Conservation (phyloP, 495 filamentous ascomycete species). For the Penicillium samsonianum region DNA sequence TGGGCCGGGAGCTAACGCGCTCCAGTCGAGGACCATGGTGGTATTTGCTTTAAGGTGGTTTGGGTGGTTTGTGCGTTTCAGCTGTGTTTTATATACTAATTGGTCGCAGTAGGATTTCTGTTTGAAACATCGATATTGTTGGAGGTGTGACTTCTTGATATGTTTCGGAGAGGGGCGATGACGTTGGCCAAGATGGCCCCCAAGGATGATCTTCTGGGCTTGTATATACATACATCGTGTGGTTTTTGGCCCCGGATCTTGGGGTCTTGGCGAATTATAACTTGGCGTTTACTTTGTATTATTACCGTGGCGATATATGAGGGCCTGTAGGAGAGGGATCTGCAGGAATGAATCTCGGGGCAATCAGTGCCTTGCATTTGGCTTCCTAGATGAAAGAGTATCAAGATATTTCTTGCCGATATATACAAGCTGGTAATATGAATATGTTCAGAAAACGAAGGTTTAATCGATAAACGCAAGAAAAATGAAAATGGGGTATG, state of each 20-base stretch:
- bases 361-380: background rate
- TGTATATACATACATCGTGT: no score
- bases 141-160: background rate
- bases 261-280: background rate
- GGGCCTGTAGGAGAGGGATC: background rate
- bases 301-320: background rate
- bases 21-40: conserved; percentile 2
- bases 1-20: conserved; percentile 15
- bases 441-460: background rate
- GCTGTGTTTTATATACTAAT: no score
- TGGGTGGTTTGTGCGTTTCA: no score
- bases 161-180: background rate
- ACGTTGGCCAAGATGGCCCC: background rate
- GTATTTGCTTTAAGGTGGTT: background rate
- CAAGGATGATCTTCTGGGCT: background rate
- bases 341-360: no score
- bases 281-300: background rate
- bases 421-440: background rate
- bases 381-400: background rate
- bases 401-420: background rate
- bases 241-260: background rate
- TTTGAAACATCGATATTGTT: no score
- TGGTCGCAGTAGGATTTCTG: no score
- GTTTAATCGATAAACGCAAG: background rate
- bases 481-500: conserved; percentile 2